A percentile compares a stretch with the other conserved stretches of the same genome.
phyloP scores from a whole-genome alignment of 208 protist genomes.

The Trypanosomatidae sp. region DNA sequence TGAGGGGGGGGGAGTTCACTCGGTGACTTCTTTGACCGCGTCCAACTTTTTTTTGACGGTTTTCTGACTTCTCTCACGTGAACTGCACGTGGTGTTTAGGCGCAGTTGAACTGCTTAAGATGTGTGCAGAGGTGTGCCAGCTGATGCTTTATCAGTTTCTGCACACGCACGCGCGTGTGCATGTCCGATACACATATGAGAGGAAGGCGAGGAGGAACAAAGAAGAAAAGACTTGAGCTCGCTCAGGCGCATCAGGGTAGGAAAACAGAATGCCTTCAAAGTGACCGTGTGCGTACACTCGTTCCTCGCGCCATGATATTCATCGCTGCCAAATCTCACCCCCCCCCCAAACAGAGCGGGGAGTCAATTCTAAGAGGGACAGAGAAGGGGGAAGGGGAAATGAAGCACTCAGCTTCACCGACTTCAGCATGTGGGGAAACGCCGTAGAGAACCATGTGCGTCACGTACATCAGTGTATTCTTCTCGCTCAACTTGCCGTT shows the following conservation, averaged over 20 bases:
- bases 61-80: too few relatives aligned
- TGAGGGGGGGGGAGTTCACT: neutral
- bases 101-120: neutral
- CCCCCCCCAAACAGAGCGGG: neutral
- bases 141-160: neutral
- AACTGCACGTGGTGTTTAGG: neutral
- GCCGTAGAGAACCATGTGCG: neutral
- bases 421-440: neutral
- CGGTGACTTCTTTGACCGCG: too few relatives aligned
- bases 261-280: neutral
- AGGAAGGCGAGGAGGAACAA: neutral
- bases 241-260: neutral
- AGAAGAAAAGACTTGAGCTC: neutral
- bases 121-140: neutral
- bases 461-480: neutral
- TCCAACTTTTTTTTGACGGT: too few relatives aligned
- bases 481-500: neutral
- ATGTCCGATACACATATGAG: neutral
- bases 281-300: neutral
- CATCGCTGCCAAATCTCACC: neutral
- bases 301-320: neutral
- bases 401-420: neutral
- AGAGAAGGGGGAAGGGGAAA: neutral
- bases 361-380: neutral
- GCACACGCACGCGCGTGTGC: neutral